Conservation (phyloP, 2,329 filamentous ascomycete genomes). For the Knufia petricola region DNA sequence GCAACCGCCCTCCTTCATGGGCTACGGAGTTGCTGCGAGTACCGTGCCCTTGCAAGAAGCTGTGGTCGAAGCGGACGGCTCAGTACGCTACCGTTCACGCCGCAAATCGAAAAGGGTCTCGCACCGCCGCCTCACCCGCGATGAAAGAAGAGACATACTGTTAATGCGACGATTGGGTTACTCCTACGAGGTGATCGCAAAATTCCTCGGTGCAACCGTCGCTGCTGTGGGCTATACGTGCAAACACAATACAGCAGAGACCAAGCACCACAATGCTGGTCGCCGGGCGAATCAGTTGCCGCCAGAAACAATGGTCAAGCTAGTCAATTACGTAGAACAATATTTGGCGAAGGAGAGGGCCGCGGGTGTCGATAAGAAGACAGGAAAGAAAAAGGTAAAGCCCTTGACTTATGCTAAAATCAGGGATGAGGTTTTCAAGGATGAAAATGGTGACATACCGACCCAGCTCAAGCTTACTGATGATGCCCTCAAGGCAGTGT, state of each 20-base stretch:
- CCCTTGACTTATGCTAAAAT: constrained; percentile 8
- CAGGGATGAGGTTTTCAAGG: constrained; percentile 3
- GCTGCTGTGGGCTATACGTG: constrained; percentile 18
- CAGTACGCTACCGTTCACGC: neutral
- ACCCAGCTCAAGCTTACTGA: constrained; percentile 4
- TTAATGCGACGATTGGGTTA: constrained; percentile 19
- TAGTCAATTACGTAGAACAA: constrained; percentile 2
- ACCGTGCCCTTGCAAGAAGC: neutral
- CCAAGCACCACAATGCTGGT: constrained; percentile 1
- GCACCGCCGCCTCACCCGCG: constrained; percentile 13
- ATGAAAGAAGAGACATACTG: constrained; percentile 22
- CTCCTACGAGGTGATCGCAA: constrained; percentile 18
- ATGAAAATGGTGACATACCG: neutral
- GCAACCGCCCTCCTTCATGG: neutral
- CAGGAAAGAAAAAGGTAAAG: constrained; percentile 3
- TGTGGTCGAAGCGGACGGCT: neutral
- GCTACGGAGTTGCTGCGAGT: neutral
- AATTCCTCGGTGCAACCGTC: constrained; percentile 15
- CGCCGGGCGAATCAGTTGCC: neutral
- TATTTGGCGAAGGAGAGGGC: constrained; percentile 4
- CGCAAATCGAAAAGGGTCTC: neutral
- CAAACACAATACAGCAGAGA: neutral
- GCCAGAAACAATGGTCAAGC: neutral
- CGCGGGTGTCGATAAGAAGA: constrained; percentile 6
- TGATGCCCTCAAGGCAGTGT: constrained; percentile 3